Evolutionary conservation across 352 stramenopile species (phyloP), one percentile per base, ranked within the genome.

Genomic region (Pythium guiyangense): DNA sequence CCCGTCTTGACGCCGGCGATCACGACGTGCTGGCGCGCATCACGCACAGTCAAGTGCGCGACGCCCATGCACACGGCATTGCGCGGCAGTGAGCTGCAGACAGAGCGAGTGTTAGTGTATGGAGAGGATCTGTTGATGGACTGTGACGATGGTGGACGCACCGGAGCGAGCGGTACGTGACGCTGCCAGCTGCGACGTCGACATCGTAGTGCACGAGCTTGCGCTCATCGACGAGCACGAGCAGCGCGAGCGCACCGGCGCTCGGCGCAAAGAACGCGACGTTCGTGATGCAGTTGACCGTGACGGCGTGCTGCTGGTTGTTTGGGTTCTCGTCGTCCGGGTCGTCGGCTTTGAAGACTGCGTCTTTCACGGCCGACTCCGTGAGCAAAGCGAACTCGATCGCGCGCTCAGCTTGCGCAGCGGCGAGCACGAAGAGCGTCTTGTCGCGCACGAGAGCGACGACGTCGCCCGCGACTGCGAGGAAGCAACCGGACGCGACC

Each of bases 1-100:
- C 84, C 84, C 5, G 84, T 90, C 72, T 94, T 94, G 57, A 90
- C 82, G 31, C 79, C 83, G 29, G 90, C 69, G 37, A 94, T 56
- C 37, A 91, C 69, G 22, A 73, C 80, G 52, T 91, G 73, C 60
- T 86, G 72, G 43, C 45, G 65, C 26, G 49, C 50, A 37, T 57
- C 59, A 20, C 67, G 47, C n/a, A 64, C 40, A 25, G 14, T 46
- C 50, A 77, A 45, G 15, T 69, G 51, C 22, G 60, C 67, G 9
- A 79, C 63, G 4, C 72, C 61, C 74, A 90, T 90, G 62, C 80
- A 88, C 35, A 80, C 88, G 29, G 84, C 76, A 42, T 84, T 91
- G 49, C 84, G 80, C 47, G 79, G 79, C 62, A 90, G 62, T 25
- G 71, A 63, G 42, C 64, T 71, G 46, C 31, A 59, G 20, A 15